Conservation (phyloP, 352 stramenopile genomes). For the Proteromonas lacertae region DNA sequence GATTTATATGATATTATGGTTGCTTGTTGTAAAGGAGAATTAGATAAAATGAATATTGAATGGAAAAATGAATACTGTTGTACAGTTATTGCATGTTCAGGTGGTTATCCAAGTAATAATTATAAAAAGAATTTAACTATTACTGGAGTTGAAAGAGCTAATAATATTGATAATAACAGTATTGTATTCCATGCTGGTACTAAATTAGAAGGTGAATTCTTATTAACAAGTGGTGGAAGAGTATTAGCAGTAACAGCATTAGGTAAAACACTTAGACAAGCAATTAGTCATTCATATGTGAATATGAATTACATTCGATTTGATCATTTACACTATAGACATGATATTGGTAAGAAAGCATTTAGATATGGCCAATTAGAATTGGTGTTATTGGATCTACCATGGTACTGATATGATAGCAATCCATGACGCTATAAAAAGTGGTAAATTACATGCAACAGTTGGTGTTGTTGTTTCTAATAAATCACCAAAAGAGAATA, state of each 20-base stretch:
- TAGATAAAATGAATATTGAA: too few species aligned
- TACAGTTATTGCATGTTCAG: too few species aligned
- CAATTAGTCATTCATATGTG: conserved; percentile 20
- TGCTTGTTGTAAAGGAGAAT: too few species aligned
- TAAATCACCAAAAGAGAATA: conserved; percentile 45
- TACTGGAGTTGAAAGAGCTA: too few species aligned
- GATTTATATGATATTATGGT: too few species aligned
- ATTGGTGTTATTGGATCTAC: conserved; percentile 80
- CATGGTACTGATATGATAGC: conserved; percentile 66
- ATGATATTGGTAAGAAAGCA: conserved; percentile 69
- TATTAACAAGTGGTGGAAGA: conserved; percentile 65
- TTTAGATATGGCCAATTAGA: conserved; percentile 34
- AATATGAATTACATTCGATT: conserved; percentile 31
- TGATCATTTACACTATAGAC: conserved; percentile 62
- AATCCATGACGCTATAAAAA: conserved; percentile 67
- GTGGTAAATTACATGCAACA: conserved; percentile 38
- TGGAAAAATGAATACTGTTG: too few species aligned
- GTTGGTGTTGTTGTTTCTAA: conserved; percentile 85
- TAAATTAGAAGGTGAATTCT: too few species aligned
- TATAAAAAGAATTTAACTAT: too few species aligned
- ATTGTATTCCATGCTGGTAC: conserved; percentile 97
- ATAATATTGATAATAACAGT: conserved; percentile 16
- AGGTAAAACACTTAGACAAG: conserved; percentile 38
- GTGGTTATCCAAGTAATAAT: too few species aligned
- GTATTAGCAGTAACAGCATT: conserved; percentile 81